Base-by-base conservation (phyloP, 495 filamentous ascomycete genomes). In the Talaromyces nanjingensis region DNA sequence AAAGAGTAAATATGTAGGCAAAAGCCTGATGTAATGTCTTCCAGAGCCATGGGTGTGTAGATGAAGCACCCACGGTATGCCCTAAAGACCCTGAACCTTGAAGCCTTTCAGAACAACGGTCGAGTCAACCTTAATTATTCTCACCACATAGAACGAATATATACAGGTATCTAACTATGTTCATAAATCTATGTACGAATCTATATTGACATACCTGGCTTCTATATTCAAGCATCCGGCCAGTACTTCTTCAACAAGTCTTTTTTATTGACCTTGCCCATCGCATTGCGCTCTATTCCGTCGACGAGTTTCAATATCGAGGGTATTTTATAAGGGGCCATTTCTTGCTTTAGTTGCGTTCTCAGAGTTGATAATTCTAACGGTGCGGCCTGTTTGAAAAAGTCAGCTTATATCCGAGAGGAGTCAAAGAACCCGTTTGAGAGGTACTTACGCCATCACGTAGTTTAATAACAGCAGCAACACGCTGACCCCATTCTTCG, bases 191-290 rank as follows among this genome's bases (percentile, higher is more conserved):
- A 56, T 56, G 27, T 56, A 56, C 16, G 22, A 7, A 14, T 56
- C 53, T 56, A 27, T 29, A 27, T 9, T 2, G 20, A 24, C 53
- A 18, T 20, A 59, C 27, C 27, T 59, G 27, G 7, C n/a, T 59
- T 25, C 56, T 16, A 37, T 20, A 59, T 9, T 29, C 33, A 49
- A 11, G 11, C 34, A 45, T 72, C 72, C 37, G 77, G 77, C 77
- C 77, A 80, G 66, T 78, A 77, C 60, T 79, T 77, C 66, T 74
- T 67, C 27, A 80, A 66, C 27, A 80, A 67, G 20, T 67, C 69
- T 69, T 79, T 80, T 71, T 80, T 80, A 64, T 80, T 78, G 24
- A 80, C 75, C 60, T 80, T 80, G 55, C 77, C 77, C 77, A 80
- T 80, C 6, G 77, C 76, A 65, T 80, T 80, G 64, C 78, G 81